Evolutionary conservation across 805 yeast species (phyloP), one percentile per base, ranked within the genome.

Genomic region (Debaryomyces tyrocola): DNA sequence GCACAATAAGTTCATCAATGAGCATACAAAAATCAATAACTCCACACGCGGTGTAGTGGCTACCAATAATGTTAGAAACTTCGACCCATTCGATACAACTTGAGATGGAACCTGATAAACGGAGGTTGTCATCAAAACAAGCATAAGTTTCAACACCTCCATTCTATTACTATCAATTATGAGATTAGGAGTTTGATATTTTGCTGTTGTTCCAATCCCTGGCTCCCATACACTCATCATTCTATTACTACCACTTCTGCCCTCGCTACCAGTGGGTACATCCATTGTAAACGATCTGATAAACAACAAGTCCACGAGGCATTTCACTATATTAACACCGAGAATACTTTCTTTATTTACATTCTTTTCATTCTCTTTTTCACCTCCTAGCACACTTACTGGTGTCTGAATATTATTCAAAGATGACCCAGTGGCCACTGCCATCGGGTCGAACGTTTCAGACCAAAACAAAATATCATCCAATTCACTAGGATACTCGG

Each of bases 1-100:
- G 52, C 87, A 79, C 1, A 77, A 66, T 4, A 79, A 59, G 62
- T 91, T 92, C 9, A 88, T 57, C 14, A 90, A 66, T 2, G 96
- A 87, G 53, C 90, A 84, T 2, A 87, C 76, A 46, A 79, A 72
- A 20, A 80, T 77, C 41, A 75, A 60, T 28, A 73, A 62, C 51
- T 75, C 79, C 41, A 69, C 64, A 59, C 71, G 79, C 5, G 80
- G 85, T 36, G 73, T 66, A 4, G 71, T 68, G 11, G 78, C 66
- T 36, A 78, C 84, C 42, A 84, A 64, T 6, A 77, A 72, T 0
- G 87, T 77, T 38, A 86, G 59, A 59, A 79, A 87, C 41, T 79
- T 73, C 29, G 89, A 81, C 0, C 92, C 96, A 4, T 57, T 53
- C 0, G 70, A 50, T 0, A 79, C 76, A 4, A 82, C 58, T 11